Evolutionary conservation across 495 filamentous ascomycete genomes (phyloP).

Genomic region (Parathielavia hyrcaniae): DNA sequence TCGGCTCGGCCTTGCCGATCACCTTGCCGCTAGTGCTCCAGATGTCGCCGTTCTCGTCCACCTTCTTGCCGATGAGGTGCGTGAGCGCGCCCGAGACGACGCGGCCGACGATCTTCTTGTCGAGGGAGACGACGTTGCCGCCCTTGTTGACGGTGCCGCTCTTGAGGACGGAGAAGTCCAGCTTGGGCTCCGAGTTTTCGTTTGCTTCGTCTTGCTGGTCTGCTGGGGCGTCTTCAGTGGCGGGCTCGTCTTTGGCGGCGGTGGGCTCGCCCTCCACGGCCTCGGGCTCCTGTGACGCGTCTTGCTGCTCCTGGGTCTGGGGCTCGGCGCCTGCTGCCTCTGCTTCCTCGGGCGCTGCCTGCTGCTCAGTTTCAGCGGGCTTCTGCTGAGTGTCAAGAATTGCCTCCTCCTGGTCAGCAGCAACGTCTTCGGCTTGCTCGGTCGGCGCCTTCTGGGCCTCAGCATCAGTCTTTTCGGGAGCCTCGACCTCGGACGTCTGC

Average conservation of each 20-base stretch:
- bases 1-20: constrained; percentile 66
- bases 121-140: constrained; percentile 65
- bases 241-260: background rate
- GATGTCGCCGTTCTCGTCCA: constrained; percentile 67
- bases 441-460: background rate
- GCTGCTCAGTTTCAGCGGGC: background rate
- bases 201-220: background rate
- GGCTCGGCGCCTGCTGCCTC: constrained; percentile 1
- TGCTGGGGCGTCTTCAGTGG: background rate
- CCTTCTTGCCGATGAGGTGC: constrained; percentile 61
- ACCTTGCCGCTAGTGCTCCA: constrained; percentile 67
- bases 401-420: background rate
- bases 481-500: background rate
- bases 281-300: background rate
- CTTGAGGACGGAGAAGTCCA: constrained; percentile 60
- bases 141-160: constrained; percentile 70
- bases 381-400: background rate
- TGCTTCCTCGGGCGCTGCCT: constrained; percentile 1
- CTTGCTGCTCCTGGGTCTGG: background rate
- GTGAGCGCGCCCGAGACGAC: constrained; percentile 62
- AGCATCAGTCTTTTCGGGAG: background rate
- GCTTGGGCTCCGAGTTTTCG: constrained; percentile 17
- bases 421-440: background rate
- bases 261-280: background rate
- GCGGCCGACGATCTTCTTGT: constrained; percentile 65